Evolutionary conservation across 495 filamentous ascomycete genomes (phyloP).

Genomic region (Aspergillus sclerotioniger): DNA sequence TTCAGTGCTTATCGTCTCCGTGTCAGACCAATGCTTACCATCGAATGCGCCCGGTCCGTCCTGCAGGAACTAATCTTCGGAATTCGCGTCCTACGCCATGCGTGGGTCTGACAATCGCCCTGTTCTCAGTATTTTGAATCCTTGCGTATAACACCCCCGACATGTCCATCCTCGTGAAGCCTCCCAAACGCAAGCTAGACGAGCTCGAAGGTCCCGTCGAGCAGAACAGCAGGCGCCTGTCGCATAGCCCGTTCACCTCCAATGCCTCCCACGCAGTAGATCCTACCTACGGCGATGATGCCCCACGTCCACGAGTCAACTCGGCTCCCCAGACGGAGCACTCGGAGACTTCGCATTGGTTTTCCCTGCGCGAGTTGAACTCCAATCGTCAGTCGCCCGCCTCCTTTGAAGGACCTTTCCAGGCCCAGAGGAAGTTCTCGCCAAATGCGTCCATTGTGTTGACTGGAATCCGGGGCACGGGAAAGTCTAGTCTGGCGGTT

Average conservation of each 20-base stretch:
- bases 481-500: conserved; percentile 74
- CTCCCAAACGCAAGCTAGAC: conserved; percentile 37
- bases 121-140: not conserved
- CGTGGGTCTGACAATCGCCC: not conserved
- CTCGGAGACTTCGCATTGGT: conserved; percentile 24
- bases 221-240: conserved; percentile 11
- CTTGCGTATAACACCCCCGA: conserved; percentile 3
- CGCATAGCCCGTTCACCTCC: conserved; percentile 5
- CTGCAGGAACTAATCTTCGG: not conserved
- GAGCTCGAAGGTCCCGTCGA: conserved; percentile 29
- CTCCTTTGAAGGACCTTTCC: conserved; percentile 29
- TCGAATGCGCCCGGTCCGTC: not conserved
- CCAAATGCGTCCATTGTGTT: conserved; percentile 68
- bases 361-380: conserved; percentile 28
- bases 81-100: not conserved
- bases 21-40: not conserved
- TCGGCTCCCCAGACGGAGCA: conserved; percentile 27
- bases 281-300: not conserved
- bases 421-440: conserved; percentile 47
- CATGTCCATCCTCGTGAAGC: conserved; percentile 41
- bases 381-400: conserved; percentile 37
- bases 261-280: not conserved
- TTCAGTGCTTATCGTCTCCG: not conserved
- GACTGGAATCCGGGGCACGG: conserved; percentile 71
- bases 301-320: not conserved